Conservation (phyloP, 441 rosid species). For the Pelargonium exstipulatum region DNA sequence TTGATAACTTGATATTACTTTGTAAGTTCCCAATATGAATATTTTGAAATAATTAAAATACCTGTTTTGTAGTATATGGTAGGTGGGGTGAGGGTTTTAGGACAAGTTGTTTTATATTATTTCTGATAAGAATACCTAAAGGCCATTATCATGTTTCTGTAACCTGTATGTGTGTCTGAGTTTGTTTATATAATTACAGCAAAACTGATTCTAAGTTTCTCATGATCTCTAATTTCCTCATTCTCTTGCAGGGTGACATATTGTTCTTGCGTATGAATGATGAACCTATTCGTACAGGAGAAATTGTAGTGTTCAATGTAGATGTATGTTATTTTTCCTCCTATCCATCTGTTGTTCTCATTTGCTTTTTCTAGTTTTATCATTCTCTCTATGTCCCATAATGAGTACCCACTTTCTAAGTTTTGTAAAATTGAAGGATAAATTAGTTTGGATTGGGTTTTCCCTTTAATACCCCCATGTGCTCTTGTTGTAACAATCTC, state of each 20-base stretch:
- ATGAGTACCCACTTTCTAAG: too few relatives aligned
- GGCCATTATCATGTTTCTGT: neutral
- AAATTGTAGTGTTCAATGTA: slow-evolving; percentile 71
- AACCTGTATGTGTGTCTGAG: neutral
- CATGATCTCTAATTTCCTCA: too few relatives aligned
- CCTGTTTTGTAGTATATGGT: neutral
- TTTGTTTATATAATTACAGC: neutral
- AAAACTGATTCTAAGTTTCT: neutral
- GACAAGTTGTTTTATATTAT: neutral
- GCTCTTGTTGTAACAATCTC: neutral
- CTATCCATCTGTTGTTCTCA: neutral
- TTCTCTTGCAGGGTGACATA: slow-evolving; percentile 69
- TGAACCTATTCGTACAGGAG: slow-evolving; percentile 76
- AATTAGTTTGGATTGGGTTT: too few relatives aligned
- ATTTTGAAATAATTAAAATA: too few relatives aligned
- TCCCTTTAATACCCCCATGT: too few relatives aligned
- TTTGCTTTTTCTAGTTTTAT: too few relatives aligned
- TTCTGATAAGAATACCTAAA: neutral
- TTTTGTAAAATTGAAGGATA: too few relatives aligned
- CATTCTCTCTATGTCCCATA: neutral
- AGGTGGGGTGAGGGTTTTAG: neutral
- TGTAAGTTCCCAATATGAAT: neutral
- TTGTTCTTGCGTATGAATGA: slow-evolving; percentile 65
- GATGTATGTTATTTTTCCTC: slow-evolving; percentile 35
- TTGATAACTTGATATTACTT: neutral